phyloP scores from a whole-genome alignment of 257 asterid genomes.

The Lycium barbarum region DNA sequence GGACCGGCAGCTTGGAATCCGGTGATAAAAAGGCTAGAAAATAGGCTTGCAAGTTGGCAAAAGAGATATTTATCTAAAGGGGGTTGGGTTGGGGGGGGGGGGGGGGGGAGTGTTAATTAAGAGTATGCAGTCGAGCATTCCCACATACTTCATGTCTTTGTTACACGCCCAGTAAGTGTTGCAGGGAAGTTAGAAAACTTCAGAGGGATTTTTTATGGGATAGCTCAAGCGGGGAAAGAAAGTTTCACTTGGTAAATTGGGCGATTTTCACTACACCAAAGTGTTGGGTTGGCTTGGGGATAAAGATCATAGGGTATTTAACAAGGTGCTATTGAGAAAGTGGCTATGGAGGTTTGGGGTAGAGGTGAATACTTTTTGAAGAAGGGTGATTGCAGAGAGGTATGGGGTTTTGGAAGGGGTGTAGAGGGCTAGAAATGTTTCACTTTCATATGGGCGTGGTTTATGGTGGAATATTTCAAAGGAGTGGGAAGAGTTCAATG shows the following conservation, averaged over 20 bases:
- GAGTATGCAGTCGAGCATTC: too few relatives aligned
- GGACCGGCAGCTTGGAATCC: background rate
- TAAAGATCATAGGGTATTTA: conserved; percentile 18
- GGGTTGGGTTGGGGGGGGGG: background rate
- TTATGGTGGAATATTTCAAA: background rate
- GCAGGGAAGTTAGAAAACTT: too few relatives aligned
- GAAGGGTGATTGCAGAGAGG: background rate
- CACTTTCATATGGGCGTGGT: background rate
- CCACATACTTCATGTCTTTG: too few relatives aligned
- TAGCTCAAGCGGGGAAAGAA: background rate
- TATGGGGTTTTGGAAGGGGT: background rate
- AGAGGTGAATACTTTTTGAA: background rate
- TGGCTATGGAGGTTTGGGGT: background rate
- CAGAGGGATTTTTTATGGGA: too few relatives aligned
- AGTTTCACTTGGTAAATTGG: background rate
- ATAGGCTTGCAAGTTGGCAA: background rate
- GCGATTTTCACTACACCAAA: background rate
- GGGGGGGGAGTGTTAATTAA: too few relatives aligned
- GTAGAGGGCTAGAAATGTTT: background rate
- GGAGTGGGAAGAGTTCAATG: background rate
- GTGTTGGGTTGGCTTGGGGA: background rate
- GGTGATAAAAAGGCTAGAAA: background rate
- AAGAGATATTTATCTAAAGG: background rate
- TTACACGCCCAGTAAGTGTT: too few relatives aligned
- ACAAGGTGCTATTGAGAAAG: background rate